Base-by-base conservation (phyloP, 2,329 filamentous ascomycete species). In the Aspergillus sp. region DNA sequence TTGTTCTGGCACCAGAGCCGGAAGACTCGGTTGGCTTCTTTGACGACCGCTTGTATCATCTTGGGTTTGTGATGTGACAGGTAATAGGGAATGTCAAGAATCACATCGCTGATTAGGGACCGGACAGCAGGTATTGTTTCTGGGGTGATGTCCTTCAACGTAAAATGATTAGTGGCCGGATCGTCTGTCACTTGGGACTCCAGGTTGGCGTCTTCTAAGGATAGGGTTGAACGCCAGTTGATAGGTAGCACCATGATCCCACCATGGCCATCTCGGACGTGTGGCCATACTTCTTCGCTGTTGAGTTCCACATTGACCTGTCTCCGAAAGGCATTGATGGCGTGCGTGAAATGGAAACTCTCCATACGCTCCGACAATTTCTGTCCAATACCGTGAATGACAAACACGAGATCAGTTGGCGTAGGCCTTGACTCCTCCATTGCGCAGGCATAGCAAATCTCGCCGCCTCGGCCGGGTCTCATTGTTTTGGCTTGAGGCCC, bases 41-140 rank as follows among this genome's bases (percentile, higher is more conserved):
- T 84, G 41, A 96, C 88, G 48, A 97, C 87, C 1, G 95, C 93
- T 44, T 88, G 84, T 51, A 96, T 90, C 93, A 99, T 98, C 73
- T 92, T 96, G 4, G 88, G 85, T 68, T 98, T 96, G 75, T 98
- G 93, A 58, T 96, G 90, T 0, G 93, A 98, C 77, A 99, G 88
- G 76, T 98, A 99, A 71, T 96, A 98, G 0, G 95, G 95, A 50
- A 99, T 93, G 71, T 99, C 95, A 50, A 98, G 88, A 91, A 99
- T 97, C 66, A 99, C 91, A 72, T 99, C 95, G 43, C 90, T 96
- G 60, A 99, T 96, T 70, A 99, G 86, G 69, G 90, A 91, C 46
- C 95, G 88, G n/a, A 99, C 89, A 1, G 91, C 92, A 0, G 93
- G 93, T 31, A 99, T 90, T 0, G 91, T 95, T 43, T 88, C 85